Evolutionary conservation across 805 yeast species (phyloP), one percentile per base, ranked within the genome.

Genomic region (Metschnikowia colocasiae): DNA sequence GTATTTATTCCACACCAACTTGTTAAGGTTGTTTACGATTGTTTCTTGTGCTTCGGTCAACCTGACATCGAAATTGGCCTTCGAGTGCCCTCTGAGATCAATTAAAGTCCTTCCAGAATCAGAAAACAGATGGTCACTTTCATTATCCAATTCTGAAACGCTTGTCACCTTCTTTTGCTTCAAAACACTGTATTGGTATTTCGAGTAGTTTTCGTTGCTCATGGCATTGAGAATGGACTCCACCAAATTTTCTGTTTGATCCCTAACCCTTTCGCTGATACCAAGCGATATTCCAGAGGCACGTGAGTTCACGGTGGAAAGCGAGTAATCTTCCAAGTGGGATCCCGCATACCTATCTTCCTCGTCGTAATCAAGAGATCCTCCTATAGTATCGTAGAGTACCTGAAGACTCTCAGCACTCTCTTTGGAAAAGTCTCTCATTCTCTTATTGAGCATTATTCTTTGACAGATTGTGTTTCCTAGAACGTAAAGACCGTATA

Each of bases 211-310:
- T 16, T 59, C 71, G 52, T 69, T 69, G 5, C 77, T 71, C 62
- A 81, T 74, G 1, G 85, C 86, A 49, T 74, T 80, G 59, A 77
- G 81, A 13, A 81, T 74, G 15, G 84, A 77, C 51, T 84, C 89
- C 53, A 86, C 76, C 46, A 85, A 74, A 22, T 67, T 75, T 50
- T 84, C 90, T 13, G 84, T 80, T 48, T 78, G 81, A 52, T 82
- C 87, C 26, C 75, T 76, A 19, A 50, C 40, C 6, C 40, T 20
- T 12, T 48, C 54, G 8, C 37, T 45, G 13, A 52, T 29, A 3
- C 32, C 34, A 10, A 26, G 22, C 3, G 47, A 31, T 15, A 45
- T 8, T 1, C 45, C 32, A 18, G 45, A 30, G 16, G 32, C n/a
- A 18, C 25, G 45, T 3, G 45, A 32, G 19, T 26, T 23, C 15